Conservation (phyloP, 2,329 filamentous ascomycete genomes). For the Colletotrichum orchidophilum region DNA sequence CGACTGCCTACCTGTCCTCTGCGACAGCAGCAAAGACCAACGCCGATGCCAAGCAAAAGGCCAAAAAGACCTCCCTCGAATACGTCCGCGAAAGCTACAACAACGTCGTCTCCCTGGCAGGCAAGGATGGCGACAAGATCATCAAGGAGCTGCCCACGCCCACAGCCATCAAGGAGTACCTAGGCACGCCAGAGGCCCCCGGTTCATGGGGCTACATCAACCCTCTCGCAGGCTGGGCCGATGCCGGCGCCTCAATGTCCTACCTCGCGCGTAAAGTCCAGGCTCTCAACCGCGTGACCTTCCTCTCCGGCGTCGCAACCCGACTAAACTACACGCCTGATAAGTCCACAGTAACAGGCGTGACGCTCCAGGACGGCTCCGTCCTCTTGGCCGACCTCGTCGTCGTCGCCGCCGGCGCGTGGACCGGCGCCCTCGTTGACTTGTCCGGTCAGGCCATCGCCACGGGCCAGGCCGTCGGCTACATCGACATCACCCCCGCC, state of each 20-base stretch:
- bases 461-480: conserved; percentile 84
- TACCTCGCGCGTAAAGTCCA: conserved; percentile 67
- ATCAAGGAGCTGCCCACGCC: conserved; percentile 53
- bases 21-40: neutral
- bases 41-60: conserved; percentile 41
- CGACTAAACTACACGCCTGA: conserved; percentile 43
- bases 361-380: conserved; percentile 59
- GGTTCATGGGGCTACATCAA: conserved; percentile 81
- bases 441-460: conserved; percentile 79
- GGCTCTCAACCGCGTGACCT: conserved; percentile 63
- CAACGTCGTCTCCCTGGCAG: conserved; percentile 66
- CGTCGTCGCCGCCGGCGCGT: conserved; percentile 86
- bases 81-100: conserved; percentile 68
- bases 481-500: conserved; percentile 75
- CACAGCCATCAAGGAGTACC: conserved; percentile 53
- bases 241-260: conserved; percentile 76
- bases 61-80: conserved; percentile 57
- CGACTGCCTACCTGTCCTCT: neutral
- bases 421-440: conserved; percentile 83
- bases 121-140: conserved; percentile 51
- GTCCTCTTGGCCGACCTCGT: conserved; percentile 74
- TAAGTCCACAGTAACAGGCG: conserved; percentile 53
- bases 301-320: conserved; percentile 62
- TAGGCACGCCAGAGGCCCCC: conserved; percentile 59
- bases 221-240: conserved; percentile 79